These are phyloP conservation scores for Moelleriella libera DNA, from an alignment of 2,329 filamentous ascomycete species.

Conservation along the genomic window DNA sequence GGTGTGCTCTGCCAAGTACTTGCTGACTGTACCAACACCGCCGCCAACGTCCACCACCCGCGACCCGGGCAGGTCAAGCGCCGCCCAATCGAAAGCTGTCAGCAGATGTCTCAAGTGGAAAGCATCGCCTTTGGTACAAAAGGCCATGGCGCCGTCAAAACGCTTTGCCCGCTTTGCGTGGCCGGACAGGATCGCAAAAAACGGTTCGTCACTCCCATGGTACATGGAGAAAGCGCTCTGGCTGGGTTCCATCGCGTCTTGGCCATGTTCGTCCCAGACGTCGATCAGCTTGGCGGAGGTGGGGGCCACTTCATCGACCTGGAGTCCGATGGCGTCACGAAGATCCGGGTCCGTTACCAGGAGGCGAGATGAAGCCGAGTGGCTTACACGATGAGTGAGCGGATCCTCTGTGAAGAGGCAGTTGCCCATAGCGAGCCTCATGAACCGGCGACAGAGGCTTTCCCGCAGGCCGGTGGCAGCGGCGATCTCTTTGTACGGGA, in stretches of 20 bases:
- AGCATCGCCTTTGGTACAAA: too few species aligned
- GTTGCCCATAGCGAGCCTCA: not conserved
- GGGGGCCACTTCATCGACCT: not conserved
- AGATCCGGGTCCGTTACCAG: not conserved
- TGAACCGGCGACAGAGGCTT: not conserved
- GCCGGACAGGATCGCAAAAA: too few species aligned
- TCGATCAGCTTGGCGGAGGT: not conserved
- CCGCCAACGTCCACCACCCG: too few species aligned
- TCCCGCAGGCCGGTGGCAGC: not conserved
- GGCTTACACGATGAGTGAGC: not conserved
- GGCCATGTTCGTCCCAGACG: not conserved
- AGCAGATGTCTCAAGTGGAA: too few species aligned
- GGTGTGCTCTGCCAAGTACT: too few species aligned
- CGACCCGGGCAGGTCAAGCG: too few species aligned
- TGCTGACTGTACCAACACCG: too few species aligned
- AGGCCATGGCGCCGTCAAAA: too few species aligned
- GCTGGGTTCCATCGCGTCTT: not conserved
- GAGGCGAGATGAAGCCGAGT: not conserved
- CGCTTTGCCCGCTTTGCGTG: too few species aligned
- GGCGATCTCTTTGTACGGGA: not conserved
- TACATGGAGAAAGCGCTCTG: not conserved
- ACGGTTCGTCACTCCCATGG: not conserved
- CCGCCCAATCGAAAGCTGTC: too few species aligned
- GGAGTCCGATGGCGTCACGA: not conserved
- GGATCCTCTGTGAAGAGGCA: not conserved